A percentile compares a stretch with the other conserved stretches of the same genome.
These are phyloP conservation scores for Leccinellum rugosiceps DNA, from an alignment of 768 basidiomycete genomes.

Conservation along the genomic window DNA sequence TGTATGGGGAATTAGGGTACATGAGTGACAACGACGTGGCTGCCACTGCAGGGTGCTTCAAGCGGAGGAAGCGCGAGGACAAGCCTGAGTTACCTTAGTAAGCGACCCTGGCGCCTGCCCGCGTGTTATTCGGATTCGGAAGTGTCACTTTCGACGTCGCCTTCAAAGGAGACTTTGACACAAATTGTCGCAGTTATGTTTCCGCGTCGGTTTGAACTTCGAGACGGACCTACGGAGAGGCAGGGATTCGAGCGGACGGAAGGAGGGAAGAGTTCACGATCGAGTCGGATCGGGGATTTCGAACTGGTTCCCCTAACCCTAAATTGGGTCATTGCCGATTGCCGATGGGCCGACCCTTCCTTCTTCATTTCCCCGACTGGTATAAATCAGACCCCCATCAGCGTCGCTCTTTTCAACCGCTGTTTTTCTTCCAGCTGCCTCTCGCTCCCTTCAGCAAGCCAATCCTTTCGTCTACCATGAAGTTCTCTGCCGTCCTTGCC, in stretches of 20 bases:
- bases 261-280: background rate
- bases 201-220: background rate
- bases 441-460: background rate
- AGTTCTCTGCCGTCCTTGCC: slow-evolving; percentile 32
- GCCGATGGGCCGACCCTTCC: slow-evolving; percentile 15
- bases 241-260: background rate
- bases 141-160: background rate
- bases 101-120: background rate
- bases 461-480: slow-evolving; percentile 19
- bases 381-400: slow-evolving; percentile 11
- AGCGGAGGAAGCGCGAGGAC: background rate
- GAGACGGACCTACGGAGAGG: background rate
- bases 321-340: slow-evolving; percentile 6
- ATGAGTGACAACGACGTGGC: too few species aligned
- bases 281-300: slow-evolving; percentile 2
- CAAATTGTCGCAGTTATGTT: background rate
- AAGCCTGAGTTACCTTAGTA: background rate
- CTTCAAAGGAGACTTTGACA: background rate
- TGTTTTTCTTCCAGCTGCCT: background rate
- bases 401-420: background rate
- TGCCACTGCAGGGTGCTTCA: too few species aligned
- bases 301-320: background rate
- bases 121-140: background rate
- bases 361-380: background rate
- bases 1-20: background rate